phyloP scores from a whole-genome alignment of 2,329 filamentous ascomycete species.

The Claviceps sp. region DNA sequence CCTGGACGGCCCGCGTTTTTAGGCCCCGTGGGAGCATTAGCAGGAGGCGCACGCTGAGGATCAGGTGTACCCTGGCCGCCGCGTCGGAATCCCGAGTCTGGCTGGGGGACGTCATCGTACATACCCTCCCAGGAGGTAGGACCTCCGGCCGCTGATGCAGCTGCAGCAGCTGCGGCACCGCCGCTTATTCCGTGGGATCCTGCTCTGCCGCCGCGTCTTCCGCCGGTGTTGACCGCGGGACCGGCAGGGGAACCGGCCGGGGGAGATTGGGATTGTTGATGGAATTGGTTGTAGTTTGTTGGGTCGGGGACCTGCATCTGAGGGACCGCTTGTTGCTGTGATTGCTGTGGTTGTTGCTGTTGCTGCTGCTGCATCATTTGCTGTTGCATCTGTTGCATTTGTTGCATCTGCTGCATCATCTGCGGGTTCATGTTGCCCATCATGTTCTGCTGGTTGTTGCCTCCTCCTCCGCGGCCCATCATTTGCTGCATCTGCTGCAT shows the following conservation, averaged over 20 bases:
- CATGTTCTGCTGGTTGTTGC: constrained; percentile 23
- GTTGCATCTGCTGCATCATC: constrained; percentile 47
- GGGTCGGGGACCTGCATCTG: constrained; percentile 9
- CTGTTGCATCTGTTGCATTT: constrained; percentile 22
- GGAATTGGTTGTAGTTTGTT: constrained; percentile 16
- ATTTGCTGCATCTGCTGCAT: constrained; percentile 58
- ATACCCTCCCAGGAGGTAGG: constrained; percentile 94
- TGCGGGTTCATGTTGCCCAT: constrained; percentile 32
- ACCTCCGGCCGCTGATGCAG: constrained; percentile 29
- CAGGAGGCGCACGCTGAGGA: constrained; percentile 34
- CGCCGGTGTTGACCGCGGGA: constrained; percentile 7
- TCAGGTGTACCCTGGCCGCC: constrained; percentile 27
- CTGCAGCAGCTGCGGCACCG: constrained; percentile 20
- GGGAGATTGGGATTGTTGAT: constrained; percentile 32
- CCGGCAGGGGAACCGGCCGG: constrained; percentile 15
- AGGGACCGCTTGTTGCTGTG: constrained; percentile 15
- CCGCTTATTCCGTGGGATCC: constrained; percentile 18
- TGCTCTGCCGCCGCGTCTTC: constrained; percentile 9
- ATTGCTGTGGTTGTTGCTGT: constrained; percentile 27
- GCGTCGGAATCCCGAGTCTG: constrained; percentile 40
- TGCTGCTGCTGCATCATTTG: constrained; percentile 34
- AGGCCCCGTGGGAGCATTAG: constrained; percentile 73
- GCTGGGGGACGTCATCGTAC: constrained; percentile 92
- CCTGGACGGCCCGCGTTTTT: constrained; percentile 89
- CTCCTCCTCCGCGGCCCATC: constrained; percentile 30